Percentiles rank a stretch among this genome's conserved stretches.
Evolutionary conservation across 2,329 filamentous ascomycete species (phyloP).

Genomic region (Colletotrichum camelliae): DNA sequence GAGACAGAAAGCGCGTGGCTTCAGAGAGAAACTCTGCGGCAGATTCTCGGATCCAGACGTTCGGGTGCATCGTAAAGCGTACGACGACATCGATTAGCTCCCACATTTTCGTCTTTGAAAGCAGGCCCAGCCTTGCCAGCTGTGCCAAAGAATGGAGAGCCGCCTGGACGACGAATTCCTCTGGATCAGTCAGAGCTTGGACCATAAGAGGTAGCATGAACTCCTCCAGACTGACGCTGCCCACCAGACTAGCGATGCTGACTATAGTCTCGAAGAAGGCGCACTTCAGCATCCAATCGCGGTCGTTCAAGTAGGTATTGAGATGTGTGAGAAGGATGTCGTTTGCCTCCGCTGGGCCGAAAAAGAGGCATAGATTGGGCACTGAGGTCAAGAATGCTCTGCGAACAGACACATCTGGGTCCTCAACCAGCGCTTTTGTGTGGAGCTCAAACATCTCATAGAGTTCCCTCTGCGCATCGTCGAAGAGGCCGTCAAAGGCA

Average conservation of each 20-base stretch:
- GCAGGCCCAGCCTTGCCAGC: slow-evolving; percentile 85
- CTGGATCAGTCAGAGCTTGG: slow-evolving; percentile 88
- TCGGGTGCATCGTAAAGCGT: slow-evolving; percentile 91
- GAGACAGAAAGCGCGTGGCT: slow-evolving; percentile 75
- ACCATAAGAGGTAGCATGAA: slow-evolving; percentile 97
- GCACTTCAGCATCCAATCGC: slow-evolving; percentile 95
- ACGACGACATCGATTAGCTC: slow-evolving; percentile 84
- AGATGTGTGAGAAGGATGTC: slow-evolving; percentile 96
- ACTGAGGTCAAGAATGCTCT: slow-evolving; percentile 92
- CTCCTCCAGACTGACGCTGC: slow-evolving; percentile 87
- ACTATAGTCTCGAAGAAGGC: slow-evolving; percentile 97
- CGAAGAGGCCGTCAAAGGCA: slow-evolving; percentile 83
- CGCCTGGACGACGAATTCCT: slow-evolving; percentile 93
- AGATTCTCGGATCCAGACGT: slow-evolving; percentile 92
- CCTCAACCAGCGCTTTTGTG: slow-evolving; percentile 88
- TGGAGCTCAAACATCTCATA: slow-evolving; percentile 85
- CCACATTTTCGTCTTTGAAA: slow-evolving; percentile 85
- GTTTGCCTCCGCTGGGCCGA: slow-evolving; percentile 88
- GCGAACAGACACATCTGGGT: slow-evolving; percentile 83
- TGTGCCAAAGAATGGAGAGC: slow-evolving; percentile 87
- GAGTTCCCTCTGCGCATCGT: slow-evolving; percentile 83
- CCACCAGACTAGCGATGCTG: slow-evolving; percentile 88
- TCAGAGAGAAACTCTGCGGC: slow-evolving; percentile 83
- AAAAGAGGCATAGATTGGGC: slow-evolving; percentile 91
- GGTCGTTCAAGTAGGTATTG: slow-evolving; percentile 96